These are phyloP conservation scores for Myriosclerotinia duriaeana DNA, from an alignment of 2,329 filamentous ascomycete genomes.

Conservation along the genomic window DNA sequence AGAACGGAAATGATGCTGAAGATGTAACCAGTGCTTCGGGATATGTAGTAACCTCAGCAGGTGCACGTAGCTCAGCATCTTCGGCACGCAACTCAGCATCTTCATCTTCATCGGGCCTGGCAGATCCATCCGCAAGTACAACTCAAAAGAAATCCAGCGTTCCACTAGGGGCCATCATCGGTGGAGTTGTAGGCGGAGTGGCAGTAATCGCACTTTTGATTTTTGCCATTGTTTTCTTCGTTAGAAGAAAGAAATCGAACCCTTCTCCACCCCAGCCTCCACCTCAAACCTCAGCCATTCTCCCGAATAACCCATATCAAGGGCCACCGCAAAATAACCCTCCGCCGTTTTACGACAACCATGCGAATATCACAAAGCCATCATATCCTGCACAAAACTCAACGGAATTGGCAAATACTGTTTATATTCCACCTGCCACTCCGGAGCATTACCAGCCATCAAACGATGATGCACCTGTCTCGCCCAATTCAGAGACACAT, in stretches of 20 bases:
- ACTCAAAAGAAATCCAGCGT: slow-evolving; percentile 3
- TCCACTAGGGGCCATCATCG: slow-evolving; percentile 11
- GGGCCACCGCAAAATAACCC: background rate
- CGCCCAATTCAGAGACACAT: background rate
- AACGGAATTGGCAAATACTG: background rate
- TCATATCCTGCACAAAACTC: background rate
- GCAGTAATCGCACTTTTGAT: background rate
- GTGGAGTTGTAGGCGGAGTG: slow-evolving; percentile 5
- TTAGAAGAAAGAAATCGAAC: background rate
- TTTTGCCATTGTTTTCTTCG: slow-evolving; percentile 13
- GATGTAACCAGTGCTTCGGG: background rate
- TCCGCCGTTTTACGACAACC: background rate
- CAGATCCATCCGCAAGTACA: background rate
- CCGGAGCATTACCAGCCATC: slow-evolving; percentile 2
- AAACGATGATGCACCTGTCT: background rate
- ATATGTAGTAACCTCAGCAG: background rate
- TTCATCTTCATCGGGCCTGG: background rate
- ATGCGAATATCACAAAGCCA: background rate
- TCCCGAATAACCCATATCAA: background rate
- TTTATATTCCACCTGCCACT: slow-evolving; percentile 1
- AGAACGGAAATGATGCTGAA: background rate
- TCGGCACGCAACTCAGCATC: background rate
- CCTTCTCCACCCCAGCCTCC: background rate
- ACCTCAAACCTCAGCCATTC: background rate
- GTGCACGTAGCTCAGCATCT: slow-evolving; percentile 1